phyloP scores from a whole-genome alignment of 2,329 filamentous ascomycete genomes.

The Pseudogymnoascus sp. region DNA sequence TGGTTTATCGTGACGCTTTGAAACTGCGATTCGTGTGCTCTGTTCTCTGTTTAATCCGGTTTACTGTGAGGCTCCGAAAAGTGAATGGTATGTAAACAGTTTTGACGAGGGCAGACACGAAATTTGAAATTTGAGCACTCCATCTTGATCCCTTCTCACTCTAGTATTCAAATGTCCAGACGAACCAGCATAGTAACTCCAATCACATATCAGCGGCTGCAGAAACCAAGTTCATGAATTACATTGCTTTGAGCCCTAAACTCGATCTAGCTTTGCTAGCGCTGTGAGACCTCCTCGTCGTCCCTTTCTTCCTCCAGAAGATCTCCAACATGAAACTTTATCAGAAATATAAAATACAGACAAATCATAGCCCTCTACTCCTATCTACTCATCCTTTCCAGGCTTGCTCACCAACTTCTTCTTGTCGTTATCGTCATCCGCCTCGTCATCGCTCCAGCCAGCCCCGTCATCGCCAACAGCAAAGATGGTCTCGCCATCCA shows the following conservation, averaged over 20 bases:
- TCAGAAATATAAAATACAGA: constrained; percentile 9
- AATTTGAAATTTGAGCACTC: neutral
- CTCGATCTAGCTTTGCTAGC: neutral
- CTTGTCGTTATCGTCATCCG: constrained; percentile 48
- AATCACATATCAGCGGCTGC: neutral
- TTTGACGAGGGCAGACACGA: neutral
- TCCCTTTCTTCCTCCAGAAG: neutral
- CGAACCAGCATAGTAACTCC: neutral
- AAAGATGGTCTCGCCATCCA: constrained; percentile 92
- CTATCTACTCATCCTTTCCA: constrained; percentile 6
- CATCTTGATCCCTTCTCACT: neutral
- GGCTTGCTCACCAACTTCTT: constrained; percentile 42
- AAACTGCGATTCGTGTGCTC: neutral
- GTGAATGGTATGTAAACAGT: neutral
- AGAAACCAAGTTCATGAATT: neutral
- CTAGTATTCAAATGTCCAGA: neutral
- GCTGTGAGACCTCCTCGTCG: neutral
- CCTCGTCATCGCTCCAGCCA: constrained; percentile 73
- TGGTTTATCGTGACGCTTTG: neutral
- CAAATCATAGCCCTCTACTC: constrained; percentile 10
- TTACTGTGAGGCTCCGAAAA: neutral
- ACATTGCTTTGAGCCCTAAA: constrained; percentile 5
- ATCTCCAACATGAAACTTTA: neutral
- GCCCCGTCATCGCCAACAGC: constrained; percentile 73
- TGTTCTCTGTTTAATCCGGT: neutral